Conservation (phyloP, 345 rosid species). For the Balakata baccata region DNA sequence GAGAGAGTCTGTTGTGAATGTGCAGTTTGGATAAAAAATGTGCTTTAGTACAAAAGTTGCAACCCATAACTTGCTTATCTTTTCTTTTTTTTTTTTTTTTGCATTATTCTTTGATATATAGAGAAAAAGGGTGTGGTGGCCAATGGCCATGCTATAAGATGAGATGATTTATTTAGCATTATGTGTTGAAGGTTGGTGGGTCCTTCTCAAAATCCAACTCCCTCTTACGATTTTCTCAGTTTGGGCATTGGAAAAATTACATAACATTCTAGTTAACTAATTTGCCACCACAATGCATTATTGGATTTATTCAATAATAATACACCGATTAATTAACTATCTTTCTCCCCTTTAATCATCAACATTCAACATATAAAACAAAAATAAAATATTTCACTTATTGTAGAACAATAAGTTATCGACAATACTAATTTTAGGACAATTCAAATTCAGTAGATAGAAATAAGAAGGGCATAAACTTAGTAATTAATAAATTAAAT, state of each 20-base stretch:
- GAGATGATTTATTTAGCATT: conserved; percentile 42
- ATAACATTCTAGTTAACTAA: conserved; percentile 28
- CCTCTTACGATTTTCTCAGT: conserved; percentile 15
- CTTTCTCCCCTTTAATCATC: too few relatives aligned
- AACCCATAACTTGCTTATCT: conserved; percentile 16
- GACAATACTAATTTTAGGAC: too few relatives aligned
- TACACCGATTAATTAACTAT: too few relatives aligned
- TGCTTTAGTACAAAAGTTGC: conserved; percentile 8
- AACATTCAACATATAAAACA: too few relatives aligned
- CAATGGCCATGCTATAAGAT: conserved; percentile 14
- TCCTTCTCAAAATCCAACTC: conserved; percentile 39
- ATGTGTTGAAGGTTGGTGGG: conserved; percentile 40
- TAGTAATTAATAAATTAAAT: not conserved
- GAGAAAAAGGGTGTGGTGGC: conserved; percentile 35
- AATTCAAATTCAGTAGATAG: too few relatives aligned
- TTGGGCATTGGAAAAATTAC: conserved; percentile 32
- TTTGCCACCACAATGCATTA: conserved; percentile 25
- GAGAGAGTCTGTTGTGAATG: conserved; percentile 14
- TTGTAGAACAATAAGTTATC: too few relatives aligned
- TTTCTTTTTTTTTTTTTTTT: not conserved
- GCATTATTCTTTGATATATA: conserved; percentile 22
- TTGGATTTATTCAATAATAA: not conserved
- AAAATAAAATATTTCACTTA: too few relatives aligned
- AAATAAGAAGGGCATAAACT: not conserved
- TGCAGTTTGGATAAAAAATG: conserved; percentile 24